Base-by-base conservation (phyloP, 371 early-diverging fungal species). In the Coemansia sp. region DNA sequence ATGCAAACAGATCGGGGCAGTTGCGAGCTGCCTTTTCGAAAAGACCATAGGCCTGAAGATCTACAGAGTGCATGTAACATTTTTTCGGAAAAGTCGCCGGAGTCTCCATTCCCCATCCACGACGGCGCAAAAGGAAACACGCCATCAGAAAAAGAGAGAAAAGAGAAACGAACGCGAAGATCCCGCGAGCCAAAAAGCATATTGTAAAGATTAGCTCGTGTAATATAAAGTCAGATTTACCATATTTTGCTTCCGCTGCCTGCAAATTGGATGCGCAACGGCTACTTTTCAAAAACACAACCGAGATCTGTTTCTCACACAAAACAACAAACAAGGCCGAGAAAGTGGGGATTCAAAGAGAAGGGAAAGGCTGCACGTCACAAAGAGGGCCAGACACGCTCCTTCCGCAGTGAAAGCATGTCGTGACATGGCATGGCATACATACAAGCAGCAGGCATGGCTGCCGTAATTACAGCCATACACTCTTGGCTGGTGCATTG, bases 11-110 rank as follows among this genome's bases (percentile, higher is more conserved):
- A 19, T 36, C 65, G 9, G 72, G 72, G 52, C 66, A 76, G 7
- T 15, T 54, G n/a, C 40, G 72, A 2, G 77, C 65, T 5, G 72
- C 69, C 44, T 54, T 61, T 15, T 71, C 77, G 53, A 76, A 67
- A 51, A 71, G 71, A 46, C 66, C 77, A 21, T 71, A 76, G 15
- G 69, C 51, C 58, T 68, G 40, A 61, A 76, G 73, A 72, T 76
- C 77, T 76, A 76, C 66, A 53, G 28, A 29, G 23, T 24, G 66
- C 54, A 39, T 21, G 3, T 8, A 52, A 52, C 21, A 24, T 12
- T 21, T 19, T 52, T 7, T 21, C 32, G 32, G 32, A 32, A 32
- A 32, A 32, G 9, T 32, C 32, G 32, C 32, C 32, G 32, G 32
- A 32, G 32, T 32, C 32, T 32, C 32, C 32, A 21, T 8, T 32